Conservation (phyloP, 139 green algal genomes). For the Nannochloris sp. region DNA sequence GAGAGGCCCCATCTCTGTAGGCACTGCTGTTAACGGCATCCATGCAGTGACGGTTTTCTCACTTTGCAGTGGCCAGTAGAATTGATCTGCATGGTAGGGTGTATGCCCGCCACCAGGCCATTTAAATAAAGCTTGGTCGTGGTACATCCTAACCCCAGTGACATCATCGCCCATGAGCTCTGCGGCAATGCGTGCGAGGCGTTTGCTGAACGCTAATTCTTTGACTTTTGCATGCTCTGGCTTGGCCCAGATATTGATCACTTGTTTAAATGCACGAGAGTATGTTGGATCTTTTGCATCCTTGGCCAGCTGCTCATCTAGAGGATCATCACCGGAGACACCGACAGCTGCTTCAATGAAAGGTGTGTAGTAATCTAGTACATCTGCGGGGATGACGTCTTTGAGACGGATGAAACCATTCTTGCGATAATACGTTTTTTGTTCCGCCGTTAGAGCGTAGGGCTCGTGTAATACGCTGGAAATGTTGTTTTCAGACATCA, state of each 20-base stretch:
- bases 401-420: slow-evolving; percentile 12
- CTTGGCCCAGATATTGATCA: slow-evolving; percentile 8
- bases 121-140: slow-evolving; percentile 28
- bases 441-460: not conserved
- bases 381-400: not conserved
- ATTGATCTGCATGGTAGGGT: slow-evolving; percentile 23
- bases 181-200: slow-evolving; percentile 18
- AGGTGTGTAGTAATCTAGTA: not conserved
- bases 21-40: slow-evolving; percentile 13
- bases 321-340: not conserved
- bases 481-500: not conserved
- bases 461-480: not conserved
- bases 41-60: slow-evolving; percentile 25
- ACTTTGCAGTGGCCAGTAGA: slow-evolving; percentile 11
- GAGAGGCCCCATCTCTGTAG: slow-evolving; percentile 9
- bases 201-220: slow-evolving; percentile 11
- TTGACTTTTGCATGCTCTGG: not conserved
- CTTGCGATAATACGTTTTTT: not conserved
- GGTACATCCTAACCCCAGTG: slow-evolving; percentile 19
- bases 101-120: slow-evolving; percentile 15
- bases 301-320: not conserved
- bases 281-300: not conserved
- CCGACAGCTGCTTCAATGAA: not conserved
- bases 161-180: slow-evolving; percentile 21
- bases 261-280: slow-evolving; percentile 9